Percentiles rank a stretch among this genome's conserved stretches.
Conservation (phyloP, 495 filamentous ascomycete species). For the Neurospora cerealis region DNA sequence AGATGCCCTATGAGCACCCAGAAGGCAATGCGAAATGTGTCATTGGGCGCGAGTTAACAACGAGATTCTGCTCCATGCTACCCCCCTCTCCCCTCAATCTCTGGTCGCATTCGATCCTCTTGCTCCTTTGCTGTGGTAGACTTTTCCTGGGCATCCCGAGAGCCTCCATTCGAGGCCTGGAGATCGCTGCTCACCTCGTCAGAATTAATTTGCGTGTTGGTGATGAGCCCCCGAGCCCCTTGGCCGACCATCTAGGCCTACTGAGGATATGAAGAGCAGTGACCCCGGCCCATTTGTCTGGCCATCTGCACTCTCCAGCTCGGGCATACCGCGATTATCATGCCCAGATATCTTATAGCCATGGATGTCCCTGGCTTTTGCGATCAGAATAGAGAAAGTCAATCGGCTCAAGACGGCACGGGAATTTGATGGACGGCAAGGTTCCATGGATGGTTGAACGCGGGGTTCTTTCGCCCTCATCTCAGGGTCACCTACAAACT, state of each 20-base stretch:
- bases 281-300: not conserved
- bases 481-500: not conserved
- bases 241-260: not conserved
- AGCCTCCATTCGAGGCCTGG: not conserved
- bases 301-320: not conserved
- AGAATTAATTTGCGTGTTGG: not conserved
- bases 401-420: not conserved
- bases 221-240: not conserved
- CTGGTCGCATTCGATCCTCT: not conserved
- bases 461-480: not conserved
- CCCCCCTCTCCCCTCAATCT: not conserved
- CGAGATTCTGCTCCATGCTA: not conserved
- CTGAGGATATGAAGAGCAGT: not conserved
- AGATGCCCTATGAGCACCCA: constrained; percentile 26
- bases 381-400: not conserved
- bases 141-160: not conserved
- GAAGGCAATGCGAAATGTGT: constrained; percentile 11
- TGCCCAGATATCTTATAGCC: not conserved
- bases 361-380: not conserved
- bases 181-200: not conserved
- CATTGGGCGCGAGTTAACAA: constrained; percentile 22
- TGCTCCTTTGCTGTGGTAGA: not conserved
- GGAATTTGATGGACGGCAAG: not conserved
- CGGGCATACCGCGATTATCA: not conserved
- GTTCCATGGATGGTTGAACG: not conserved